Conservation (phyloP, 2,329 filamentous ascomycete genomes). For the Aspergillus cejpii region DNA sequence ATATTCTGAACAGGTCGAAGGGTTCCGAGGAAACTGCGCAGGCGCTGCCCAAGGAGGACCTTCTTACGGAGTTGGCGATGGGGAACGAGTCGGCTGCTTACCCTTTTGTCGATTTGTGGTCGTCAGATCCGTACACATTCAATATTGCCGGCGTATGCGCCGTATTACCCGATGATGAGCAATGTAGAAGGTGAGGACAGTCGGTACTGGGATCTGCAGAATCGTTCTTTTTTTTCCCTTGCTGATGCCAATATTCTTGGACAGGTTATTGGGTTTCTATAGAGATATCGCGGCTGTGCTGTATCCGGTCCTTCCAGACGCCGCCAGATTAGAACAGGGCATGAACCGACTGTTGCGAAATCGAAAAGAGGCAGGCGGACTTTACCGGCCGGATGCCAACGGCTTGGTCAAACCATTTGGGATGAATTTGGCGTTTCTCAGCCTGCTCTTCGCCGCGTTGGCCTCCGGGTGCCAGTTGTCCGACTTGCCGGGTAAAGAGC, state of each 20-base stretch:
- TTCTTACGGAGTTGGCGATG: constrained; percentile 53
- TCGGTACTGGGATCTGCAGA: neutral
- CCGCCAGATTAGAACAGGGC: constrained; percentile 46
- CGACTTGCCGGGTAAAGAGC: constrained; percentile 49
- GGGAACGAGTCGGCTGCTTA: constrained; percentile 57
- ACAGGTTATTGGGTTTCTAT: constrained; percentile 49
- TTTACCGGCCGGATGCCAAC: constrained; percentile 41
- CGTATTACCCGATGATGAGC: constrained; percentile 50
- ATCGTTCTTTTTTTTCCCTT: constrained; percentile 1
- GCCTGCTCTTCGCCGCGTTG: constrained; percentile 55
- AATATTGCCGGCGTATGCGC: constrained; percentile 51
- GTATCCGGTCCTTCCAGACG: constrained; percentile 51
- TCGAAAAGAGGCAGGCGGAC: constrained; percentile 39
- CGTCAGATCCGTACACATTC: constrained; percentile 51
- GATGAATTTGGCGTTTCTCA: constrained; percentile 53
- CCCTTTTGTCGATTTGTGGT: constrained; percentile 57
- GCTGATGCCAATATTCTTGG: constrained; percentile 4
- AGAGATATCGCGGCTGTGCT: constrained; percentile 51
- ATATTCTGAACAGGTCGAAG: constrained; percentile 48
- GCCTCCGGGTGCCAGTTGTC: constrained; percentile 57
- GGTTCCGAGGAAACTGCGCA: constrained; percentile 36
- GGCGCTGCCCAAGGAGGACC: constrained; percentile 52
- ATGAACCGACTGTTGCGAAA: constrained; percentile 48
- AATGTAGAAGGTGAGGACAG: constrained; percentile 37
- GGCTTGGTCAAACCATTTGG: constrained; percentile 51